Evolutionary conservation across 75 land plant genomes (phyloP).

Genomic region (Cryptomeria japonica): DNA sequence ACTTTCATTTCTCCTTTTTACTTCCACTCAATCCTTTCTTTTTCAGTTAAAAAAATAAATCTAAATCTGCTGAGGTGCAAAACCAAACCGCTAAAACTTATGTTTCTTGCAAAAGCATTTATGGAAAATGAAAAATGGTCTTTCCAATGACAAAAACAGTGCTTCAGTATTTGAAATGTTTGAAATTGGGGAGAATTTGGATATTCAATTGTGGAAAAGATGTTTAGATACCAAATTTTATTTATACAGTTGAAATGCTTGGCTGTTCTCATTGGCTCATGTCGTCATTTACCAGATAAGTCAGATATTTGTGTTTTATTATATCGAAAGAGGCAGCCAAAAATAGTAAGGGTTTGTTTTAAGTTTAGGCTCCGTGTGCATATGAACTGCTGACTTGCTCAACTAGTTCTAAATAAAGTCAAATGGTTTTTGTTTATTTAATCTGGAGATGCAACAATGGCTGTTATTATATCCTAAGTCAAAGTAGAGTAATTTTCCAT

Average conservation of each 20-base stretch:
- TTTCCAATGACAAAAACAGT: background rate
- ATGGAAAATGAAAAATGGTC: background rate
- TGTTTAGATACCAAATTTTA: background rate
- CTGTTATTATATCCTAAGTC: too few relatives aligned
- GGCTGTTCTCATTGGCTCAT: background rate
- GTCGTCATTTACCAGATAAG: background rate
- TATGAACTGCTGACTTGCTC: too few relatives aligned
- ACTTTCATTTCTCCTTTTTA: background rate
- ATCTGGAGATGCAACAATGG: too few relatives aligned
- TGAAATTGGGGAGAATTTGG: background rate
- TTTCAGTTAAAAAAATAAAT: background rate
- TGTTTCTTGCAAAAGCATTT: background rate
- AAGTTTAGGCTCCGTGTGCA: too few relatives aligned
- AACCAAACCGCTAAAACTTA: background rate
- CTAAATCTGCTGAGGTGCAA: background rate
- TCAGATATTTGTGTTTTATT: background rate
- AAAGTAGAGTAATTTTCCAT: too few relatives aligned
- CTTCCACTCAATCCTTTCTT: background rate
- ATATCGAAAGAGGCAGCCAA: background rate
- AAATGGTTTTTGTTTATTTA: too few relatives aligned
- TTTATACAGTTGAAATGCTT: background rate
- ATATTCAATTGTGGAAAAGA: background rate
- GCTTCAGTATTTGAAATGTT: background rate
- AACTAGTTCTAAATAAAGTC: too few relatives aligned
- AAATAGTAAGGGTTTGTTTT: background rate